A percentile compares a stretch with the other conserved stretches of the same genome.
These are phyloP conservation scores for Acer yangbiense DNA, from an alignment of 345 rosid species.

Conservation along the genomic window DNA sequence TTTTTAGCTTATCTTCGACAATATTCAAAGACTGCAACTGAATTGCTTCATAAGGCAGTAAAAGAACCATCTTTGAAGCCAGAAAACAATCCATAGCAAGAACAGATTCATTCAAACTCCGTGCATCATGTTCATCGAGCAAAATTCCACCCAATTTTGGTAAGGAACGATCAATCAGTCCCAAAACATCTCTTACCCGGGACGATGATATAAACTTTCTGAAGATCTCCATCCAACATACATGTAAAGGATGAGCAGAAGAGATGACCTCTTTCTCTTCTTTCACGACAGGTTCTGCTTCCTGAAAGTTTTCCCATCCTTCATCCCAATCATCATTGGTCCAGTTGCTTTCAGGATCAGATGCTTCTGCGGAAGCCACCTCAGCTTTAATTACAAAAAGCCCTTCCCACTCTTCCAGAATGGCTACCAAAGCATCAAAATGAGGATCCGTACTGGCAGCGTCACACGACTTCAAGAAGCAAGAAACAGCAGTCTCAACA, in stretches of 20 bases:
- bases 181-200: conserved; percentile 44
- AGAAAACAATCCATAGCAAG: conserved; percentile 40
- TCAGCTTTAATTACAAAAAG: conserved; percentile 50
- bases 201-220: conserved; percentile 38
- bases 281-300: conserved; percentile 51
- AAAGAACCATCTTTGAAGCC: conserved; percentile 63
- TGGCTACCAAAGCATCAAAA: conserved; percentile 58
- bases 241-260: conserved; percentile 68
- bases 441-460: conserved; percentile 50
- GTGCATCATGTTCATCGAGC: conserved; percentile 60
- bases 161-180: conserved; percentile 60
- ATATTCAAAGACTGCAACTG: conserved; percentile 51
- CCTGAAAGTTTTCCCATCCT: conserved; percentile 99
- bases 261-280: conserved; percentile 36
- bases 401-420: conserved; percentile 93
- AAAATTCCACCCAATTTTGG: conserved; percentile 52
- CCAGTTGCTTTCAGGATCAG: conserved; percentile 65
- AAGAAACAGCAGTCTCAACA: conserved; percentile 57
- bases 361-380: conserved; percentile 40
- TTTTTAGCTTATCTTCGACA: conserved; percentile 67
- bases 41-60: conserved; percentile 70
- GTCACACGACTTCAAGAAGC: conserved; percentile 69
- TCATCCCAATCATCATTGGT: conserved; percentile 83
- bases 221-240: conserved; percentile 75
- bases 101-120: conserved; percentile 43